phyloP scores from a whole-genome alignment of 768 basidiomycete genomes.

The Tylopilus subfusipes region DNA sequence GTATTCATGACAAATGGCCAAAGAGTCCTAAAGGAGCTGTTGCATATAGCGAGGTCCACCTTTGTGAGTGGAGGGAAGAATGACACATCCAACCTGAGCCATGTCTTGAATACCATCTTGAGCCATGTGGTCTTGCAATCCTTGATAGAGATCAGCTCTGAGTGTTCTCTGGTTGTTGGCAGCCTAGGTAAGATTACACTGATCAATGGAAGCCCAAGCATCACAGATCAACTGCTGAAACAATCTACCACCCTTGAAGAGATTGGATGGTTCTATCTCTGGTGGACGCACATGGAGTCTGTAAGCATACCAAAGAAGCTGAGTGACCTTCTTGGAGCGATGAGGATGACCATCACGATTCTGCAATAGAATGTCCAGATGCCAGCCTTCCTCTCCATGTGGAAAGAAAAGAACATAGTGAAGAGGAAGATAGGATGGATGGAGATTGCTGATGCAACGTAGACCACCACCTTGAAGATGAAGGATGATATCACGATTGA shows the following conservation, averaged over 20 bases:
- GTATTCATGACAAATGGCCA: too few relatives aligned
- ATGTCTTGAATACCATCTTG: slow-evolving; percentile 26
- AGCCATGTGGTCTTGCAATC: slow-evolving; percentile 31
- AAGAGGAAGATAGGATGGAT: slow-evolving; percentile 36
- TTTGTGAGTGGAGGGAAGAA: slow-evolving; percentile 41
- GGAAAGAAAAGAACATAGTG: slow-evolving; percentile 47
- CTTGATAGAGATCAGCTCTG: slow-evolving; percentile 34
- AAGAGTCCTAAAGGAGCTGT: slow-evolving; percentile 41
- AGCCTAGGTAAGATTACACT: slow-evolving; percentile 35
- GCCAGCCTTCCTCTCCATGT: slow-evolving; percentile 38
- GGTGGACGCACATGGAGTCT: slow-evolving; percentile 22
- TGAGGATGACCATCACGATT: not conserved
- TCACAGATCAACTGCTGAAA: slow-evolving; percentile 47
- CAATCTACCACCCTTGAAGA: slow-evolving; percentile 37
- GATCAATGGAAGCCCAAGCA: slow-evolving; percentile 43
- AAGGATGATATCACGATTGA: slow-evolving; percentile 36
- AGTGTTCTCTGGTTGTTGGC: slow-evolving; percentile 33
- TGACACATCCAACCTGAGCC: slow-evolving; percentile 28
- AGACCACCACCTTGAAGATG: slow-evolving; percentile 23
- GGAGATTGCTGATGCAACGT: slow-evolving; percentile 31
- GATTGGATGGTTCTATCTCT: slow-evolving; percentile 14
- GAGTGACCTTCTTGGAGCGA: slow-evolving; percentile 25
- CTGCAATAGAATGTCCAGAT: slow-evolving; percentile 19
- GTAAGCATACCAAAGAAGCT: slow-evolving; percentile 32
- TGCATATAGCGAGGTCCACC: slow-evolving; percentile 44